Conservation (phyloP, 192 early-diverging fungal genomes). For the Backusella luteola region DNA sequence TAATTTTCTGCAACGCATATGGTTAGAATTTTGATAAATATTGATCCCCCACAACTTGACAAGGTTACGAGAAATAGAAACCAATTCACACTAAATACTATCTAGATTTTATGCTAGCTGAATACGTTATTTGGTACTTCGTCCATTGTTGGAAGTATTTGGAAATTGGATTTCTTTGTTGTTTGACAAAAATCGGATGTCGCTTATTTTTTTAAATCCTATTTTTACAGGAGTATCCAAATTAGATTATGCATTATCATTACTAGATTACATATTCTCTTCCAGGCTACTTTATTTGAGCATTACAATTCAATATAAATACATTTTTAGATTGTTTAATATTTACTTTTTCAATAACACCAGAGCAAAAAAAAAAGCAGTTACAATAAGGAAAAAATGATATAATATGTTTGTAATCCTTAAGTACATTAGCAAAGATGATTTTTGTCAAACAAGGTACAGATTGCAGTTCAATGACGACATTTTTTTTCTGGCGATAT, state of each 20-base stretch:
- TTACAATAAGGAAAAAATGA: background rate
- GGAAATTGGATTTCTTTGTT: background rate
- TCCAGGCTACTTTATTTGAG: too few species aligned
- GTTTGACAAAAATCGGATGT: background rate
- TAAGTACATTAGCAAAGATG: background rate
- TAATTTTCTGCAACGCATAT: background rate
- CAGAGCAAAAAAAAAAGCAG: background rate
- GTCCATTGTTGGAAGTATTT: background rate
- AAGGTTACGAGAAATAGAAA: background rate
- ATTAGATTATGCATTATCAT: background rate
- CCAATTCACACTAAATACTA: background rate
- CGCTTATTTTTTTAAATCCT: background rate
- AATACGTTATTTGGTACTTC: background rate
- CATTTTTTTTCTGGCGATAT: background rate
- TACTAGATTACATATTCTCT: background rate
- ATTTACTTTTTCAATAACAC: background rate
- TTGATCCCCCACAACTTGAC: background rate
- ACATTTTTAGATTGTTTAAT: background rate
- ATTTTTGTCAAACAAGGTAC: constrained; percentile 1
- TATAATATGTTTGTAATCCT: background rate
- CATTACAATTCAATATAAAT: too few species aligned
- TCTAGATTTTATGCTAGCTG: background rate
- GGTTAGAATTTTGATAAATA: background rate
- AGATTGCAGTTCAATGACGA: background rate
- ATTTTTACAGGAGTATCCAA: background rate